These are phyloP conservation scores for Echinosophora koreensis DNA, from an alignment of 306 rosid genomes.

Conservation along the genomic window DNA sequence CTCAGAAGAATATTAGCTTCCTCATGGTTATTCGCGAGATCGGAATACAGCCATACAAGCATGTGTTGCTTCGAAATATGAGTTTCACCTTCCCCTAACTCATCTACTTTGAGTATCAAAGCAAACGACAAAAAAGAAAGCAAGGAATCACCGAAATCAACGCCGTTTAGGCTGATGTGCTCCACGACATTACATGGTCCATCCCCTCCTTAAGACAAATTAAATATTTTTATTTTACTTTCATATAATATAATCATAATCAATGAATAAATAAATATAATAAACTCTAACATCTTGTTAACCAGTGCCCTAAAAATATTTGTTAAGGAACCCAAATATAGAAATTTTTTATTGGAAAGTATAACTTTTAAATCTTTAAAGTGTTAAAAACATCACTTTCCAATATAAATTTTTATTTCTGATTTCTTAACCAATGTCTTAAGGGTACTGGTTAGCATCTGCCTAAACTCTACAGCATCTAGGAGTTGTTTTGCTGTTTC, in stretches of 20 bases:
- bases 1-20: conserved; percentile 67
- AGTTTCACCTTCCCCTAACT: conserved; percentile 55
- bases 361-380: no score
- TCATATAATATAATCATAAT: background rate
- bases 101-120: conserved; percentile 70
- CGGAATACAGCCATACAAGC: conserved; percentile 74
- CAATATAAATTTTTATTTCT: no score
- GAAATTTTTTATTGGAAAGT: no score
- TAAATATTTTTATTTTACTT: background rate
- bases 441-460: no score
- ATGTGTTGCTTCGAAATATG: conserved; percentile 83
- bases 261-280: background rate
- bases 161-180: conserved; percentile 98
- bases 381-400: no score
- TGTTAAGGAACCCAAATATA: no score
- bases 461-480: background rate
- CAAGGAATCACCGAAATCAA: conserved; percentile 92
- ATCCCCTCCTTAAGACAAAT: conserved; percentile 16
- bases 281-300: no score
- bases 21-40: conserved; percentile 62
- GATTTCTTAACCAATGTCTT: no score
- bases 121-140: conserved; percentile 87
- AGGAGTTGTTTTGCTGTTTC: conserved; percentile 42
- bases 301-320: no score
- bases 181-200: conserved; percentile 61